phyloP scores from a whole-genome alignment of 495 filamentous ascomycete genomes.

The Trichoderma asperelloides region DNA sequence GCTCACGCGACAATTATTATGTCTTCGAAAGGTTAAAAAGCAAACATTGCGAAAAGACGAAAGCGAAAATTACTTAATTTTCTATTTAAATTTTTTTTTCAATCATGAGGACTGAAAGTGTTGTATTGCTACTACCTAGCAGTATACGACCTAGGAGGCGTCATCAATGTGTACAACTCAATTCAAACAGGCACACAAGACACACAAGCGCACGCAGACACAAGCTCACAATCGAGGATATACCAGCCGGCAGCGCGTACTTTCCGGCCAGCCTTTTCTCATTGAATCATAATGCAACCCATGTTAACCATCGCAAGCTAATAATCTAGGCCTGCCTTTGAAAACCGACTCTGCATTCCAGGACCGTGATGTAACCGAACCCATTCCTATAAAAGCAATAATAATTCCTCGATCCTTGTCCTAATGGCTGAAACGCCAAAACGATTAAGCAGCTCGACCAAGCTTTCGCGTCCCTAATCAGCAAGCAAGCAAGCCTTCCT shows the following conservation, averaged over 20 bases:
- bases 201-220: not conserved
- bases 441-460: constrained; percentile 6
- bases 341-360: constrained; percentile 7
- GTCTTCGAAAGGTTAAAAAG: not conserved
- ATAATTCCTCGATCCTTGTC: constrained; percentile 1
- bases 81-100: no score
- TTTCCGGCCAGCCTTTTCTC: not conserved
- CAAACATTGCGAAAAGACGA: not conserved
- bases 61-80: no score
- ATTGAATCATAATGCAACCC: not conserved
- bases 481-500: not conserved
- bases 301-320: constrained; percentile 1
- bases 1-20: not conserved
- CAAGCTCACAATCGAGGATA: not conserved
- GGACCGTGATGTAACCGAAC: constrained; percentile 1
- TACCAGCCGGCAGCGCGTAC: not conserved
- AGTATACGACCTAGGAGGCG: no score
- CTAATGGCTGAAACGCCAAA: constrained; percentile 7
- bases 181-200: not conserved
- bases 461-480: not conserved
- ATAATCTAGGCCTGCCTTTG: not conserved
- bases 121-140: no score
- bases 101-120: no score
- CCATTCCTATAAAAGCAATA: constrained; percentile 3
- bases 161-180: no score